Evolutionary conservation across 768 basidiomycete species (phyloP), one percentile per base, ranked within the genome.

Genomic region (Pisolithus albus): DNA sequence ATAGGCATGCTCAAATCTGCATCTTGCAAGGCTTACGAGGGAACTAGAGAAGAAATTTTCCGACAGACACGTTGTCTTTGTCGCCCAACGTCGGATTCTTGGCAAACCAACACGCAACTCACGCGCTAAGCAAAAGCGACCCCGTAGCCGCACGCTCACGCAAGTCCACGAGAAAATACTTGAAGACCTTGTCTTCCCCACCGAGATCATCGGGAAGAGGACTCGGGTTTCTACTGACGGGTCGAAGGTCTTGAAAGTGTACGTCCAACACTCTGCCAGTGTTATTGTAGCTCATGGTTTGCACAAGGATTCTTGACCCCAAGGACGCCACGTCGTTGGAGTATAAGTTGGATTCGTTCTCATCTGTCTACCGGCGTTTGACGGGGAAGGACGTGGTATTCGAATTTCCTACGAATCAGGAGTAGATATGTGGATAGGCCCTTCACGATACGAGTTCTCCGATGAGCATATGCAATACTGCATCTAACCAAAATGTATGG

Each of bases 11-110:
- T 34, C 28, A 18, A n/a, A 34, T 24, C 18, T 7, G n/a, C 28
- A 16, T 30, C 26, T n/a, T 26, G 6, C 21, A 66, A 98, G 95
- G 72, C 87, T 98, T 68, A 97, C 95, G 55, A 87, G 95, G 50
- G 95, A 98, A 70, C 82, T 99, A 65, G 96, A 99, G 84, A 99
- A 99, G 84, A 99, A 99, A 76, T 97, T 99, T 78, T 92, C 96
- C 43, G 96, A 98, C 77, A 85, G 93, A 69, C 94, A 98, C 75
- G 92, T 99, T 70, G 91, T 99, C 53, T 98, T 99, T 71, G 84
- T 98, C 70, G 96, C 90, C 50, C 96, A 99, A 76, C 92, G 96
- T 71, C 86, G 95, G 67, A 93, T 97, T 85, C 79, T 98, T 70
- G 89, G 87, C 78, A 97, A 94, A 74, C 94, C 94, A 52, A 93